These are phyloP conservation scores for Hypoxylon sp. DNA, from an alignment of 2,329 filamentous ascomycete genomes.

Conservation along the genomic window DNA sequence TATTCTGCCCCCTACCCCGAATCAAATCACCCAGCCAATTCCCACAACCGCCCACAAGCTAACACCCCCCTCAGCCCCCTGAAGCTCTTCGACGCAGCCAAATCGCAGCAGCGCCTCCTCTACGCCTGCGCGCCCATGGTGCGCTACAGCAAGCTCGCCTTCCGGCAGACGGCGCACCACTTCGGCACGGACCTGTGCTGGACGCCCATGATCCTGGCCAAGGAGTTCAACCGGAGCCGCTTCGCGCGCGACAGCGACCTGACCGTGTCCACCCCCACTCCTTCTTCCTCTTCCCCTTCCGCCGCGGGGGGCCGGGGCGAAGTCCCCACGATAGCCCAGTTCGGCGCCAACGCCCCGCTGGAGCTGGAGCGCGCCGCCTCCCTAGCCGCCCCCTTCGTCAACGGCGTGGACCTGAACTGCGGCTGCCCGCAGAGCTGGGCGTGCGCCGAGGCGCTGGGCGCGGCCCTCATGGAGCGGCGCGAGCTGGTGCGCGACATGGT, in stretches of 20 bases:
- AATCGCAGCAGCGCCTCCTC: constrained; percentile 56
- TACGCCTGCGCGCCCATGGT: constrained; percentile 62
- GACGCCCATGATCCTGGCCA: constrained; percentile 79
- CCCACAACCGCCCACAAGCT: not conserved
- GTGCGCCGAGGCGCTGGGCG: constrained; percentile 74
- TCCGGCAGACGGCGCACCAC: constrained; percentile 73
- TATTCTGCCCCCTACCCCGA: not conserved
- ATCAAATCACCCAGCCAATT: not conserved
- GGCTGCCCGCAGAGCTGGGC: constrained; percentile 81
- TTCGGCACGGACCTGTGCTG: constrained; percentile 76
- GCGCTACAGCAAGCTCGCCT: constrained; percentile 65
- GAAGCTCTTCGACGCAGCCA: constrained; percentile 58
- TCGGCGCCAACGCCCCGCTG: constrained; percentile 70
- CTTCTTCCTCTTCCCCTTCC: no score
- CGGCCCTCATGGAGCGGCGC: constrained; percentile 75
- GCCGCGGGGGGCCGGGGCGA: constrained; percentile 54
- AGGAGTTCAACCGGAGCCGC: constrained; percentile 74
- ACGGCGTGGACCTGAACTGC: constrained; percentile 78
- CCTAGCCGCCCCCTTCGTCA: constrained; percentile 71
- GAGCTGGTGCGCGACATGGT: constrained; percentile 77
- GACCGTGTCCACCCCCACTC: constrained; percentile 64
- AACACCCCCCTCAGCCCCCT: constrained; percentile 53
- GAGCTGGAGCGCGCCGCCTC: constrained; percentile 73
- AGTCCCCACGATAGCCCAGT: constrained; percentile 74
- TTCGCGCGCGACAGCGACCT: constrained; percentile 74